These are phyloP conservation scores for Viridothelium virens DNA, from an alignment of 495 filamentous ascomycete species.

Conservation along the genomic window DNA sequence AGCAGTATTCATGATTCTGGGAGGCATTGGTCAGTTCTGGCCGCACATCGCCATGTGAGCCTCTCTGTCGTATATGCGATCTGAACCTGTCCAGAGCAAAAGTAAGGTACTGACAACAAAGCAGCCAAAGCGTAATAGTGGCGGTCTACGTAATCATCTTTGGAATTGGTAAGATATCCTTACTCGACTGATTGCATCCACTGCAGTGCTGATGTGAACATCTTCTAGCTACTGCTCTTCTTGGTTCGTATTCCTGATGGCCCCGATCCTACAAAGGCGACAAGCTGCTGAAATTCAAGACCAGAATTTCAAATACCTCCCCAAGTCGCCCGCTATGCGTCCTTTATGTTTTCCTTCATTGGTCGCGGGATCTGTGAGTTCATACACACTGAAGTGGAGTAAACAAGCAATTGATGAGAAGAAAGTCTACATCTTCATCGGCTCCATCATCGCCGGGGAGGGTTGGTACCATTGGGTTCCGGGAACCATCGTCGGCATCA, in stretches of 20 bases:
- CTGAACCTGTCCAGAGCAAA: not conserved
- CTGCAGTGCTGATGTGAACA: constrained; percentile 12
- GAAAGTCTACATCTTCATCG: constrained; percentile 92
- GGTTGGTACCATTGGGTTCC: constrained; percentile 34
- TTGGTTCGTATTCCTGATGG: constrained; percentile 34
- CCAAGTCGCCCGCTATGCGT: constrained; percentile 84
- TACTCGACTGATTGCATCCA: not conserved
- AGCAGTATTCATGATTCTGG: constrained; percentile 79
- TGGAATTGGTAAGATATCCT: constrained; percentile 60
- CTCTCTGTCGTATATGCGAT: no score
- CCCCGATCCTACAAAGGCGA: not conserved
- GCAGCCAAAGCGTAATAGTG: constrained; percentile 60
- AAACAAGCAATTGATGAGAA: constrained; percentile 19
- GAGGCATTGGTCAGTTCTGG: constrained; percentile 86
- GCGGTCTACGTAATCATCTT: constrained; percentile 85
- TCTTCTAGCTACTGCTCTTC: constrained; percentile 49
- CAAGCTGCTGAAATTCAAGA: constrained; percentile 4
- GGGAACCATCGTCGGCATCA: constrained; percentile 33
- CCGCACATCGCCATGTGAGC: constrained; percentile 45
- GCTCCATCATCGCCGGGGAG: constrained; percentile 68
- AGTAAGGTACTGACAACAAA: not conserved
- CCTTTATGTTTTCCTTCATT: constrained; percentile 95
- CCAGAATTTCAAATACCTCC: constrained; percentile 90
- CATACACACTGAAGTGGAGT: not conserved
- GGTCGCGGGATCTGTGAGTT: constrained; percentile 88